Percentiles rank a stretch among this genome's conserved stretches.
These are phyloP conservation scores for Agrocybe praecox DNA, from an alignment of 768 basidiomycete genomes.

Conservation along the genomic window DNA sequence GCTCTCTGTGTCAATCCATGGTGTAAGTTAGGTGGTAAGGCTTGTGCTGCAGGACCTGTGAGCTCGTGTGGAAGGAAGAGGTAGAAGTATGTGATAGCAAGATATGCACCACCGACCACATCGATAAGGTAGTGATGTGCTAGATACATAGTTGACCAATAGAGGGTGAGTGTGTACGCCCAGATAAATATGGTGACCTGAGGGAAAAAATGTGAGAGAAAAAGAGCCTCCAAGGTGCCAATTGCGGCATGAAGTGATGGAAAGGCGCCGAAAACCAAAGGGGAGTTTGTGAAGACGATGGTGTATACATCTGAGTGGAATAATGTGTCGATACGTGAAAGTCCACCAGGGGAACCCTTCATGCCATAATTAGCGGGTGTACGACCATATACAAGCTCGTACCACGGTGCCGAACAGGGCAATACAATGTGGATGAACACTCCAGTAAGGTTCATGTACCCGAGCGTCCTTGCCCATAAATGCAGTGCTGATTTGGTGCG, in stretches of 20 bases:
- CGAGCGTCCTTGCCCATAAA: slow-evolving; percentile 86
- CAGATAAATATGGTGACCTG: slow-evolving; percentile 67
- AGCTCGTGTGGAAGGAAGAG: slow-evolving; percentile 83
- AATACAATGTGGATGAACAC: slow-evolving; percentile 88
- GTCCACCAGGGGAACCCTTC: slow-evolving; percentile 91
- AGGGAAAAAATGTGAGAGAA: slow-evolving; percentile 96
- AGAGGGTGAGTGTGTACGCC: slow-evolving; percentile 83
- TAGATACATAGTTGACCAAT: slow-evolving; percentile 99
- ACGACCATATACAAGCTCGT: slow-evolving; percentile 94
- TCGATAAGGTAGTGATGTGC: slow-evolving; percentile 99
- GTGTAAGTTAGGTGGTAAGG: slow-evolving; percentile 47
- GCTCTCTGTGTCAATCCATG: slow-evolving; percentile 17
- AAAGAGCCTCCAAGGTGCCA: slow-evolving; percentile 91
- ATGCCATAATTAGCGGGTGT: slow-evolving; percentile 93
- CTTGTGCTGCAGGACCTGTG: slow-evolving; percentile 52
- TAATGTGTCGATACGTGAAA: slow-evolving; percentile 88
- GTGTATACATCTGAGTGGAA: slow-evolving; percentile 81
- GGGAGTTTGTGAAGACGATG: slow-evolving; percentile 79
- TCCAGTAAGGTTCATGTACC: slow-evolving; percentile 89
- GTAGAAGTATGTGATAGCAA: slow-evolving; percentile 90
- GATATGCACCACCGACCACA: slow-evolving; percentile 90
- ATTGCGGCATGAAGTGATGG: slow-evolving; percentile 91
- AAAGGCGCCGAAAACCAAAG: slow-evolving; percentile 96
- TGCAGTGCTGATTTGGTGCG: slow-evolving; percentile 78
- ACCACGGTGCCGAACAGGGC: slow-evolving; percentile 96